Evolutionary conservation across 768 basidiomycete genomes (phyloP).

Genomic region (Lentinula sp.): DNA sequence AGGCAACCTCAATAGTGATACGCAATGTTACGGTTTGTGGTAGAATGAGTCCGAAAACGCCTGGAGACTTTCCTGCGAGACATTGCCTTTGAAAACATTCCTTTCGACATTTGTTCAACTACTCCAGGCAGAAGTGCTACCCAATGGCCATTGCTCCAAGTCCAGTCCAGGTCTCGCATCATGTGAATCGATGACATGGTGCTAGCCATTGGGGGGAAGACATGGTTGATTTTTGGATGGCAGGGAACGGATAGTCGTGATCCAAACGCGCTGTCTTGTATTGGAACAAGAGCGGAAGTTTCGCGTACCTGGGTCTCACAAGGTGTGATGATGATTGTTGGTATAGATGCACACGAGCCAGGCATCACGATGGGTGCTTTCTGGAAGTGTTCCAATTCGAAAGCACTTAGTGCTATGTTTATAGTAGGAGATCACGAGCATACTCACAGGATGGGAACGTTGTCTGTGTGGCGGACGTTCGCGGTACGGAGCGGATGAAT

Average conservation of each 20-base stretch:
- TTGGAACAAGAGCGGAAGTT: slow-evolving; percentile 38
- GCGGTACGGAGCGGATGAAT: neutral
- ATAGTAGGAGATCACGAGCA: neutral
- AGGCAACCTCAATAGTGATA: neutral
- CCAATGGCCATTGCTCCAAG: slow-evolving; percentile 50
- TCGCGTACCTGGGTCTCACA: slow-evolving; percentile 33
- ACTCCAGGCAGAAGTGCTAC: slow-evolving; percentile 38
- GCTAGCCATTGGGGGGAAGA: slow-evolving; percentile 17
- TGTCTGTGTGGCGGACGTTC: slow-evolving; percentile 6
- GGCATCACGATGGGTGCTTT: slow-evolving; percentile 21
- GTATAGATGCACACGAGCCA: slow-evolving; percentile 29
- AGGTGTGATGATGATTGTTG: slow-evolving; percentile 46
- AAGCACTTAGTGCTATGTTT: neutral
- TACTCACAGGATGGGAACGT: neutral
- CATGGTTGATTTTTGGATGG: slow-evolving; percentile 38
- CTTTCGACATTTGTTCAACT: slow-evolving; percentile 37
- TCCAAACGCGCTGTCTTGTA: slow-evolving; percentile 50
- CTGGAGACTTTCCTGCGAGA: neutral
- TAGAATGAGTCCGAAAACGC: neutral
- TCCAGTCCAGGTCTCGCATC: slow-evolving; percentile 33
- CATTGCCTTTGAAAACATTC: slow-evolving; percentile 31
- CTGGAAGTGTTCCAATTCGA: neutral
- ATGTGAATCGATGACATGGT: neutral
- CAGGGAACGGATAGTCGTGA: slow-evolving; percentile 43
- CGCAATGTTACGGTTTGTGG: neutral